A percentile compares a stretch with the other conserved stretches of the same genome.
phyloP scores from a whole-genome alignment of 1,139 yeast species.

The Hemisphaericaspora subhashii region DNA sequence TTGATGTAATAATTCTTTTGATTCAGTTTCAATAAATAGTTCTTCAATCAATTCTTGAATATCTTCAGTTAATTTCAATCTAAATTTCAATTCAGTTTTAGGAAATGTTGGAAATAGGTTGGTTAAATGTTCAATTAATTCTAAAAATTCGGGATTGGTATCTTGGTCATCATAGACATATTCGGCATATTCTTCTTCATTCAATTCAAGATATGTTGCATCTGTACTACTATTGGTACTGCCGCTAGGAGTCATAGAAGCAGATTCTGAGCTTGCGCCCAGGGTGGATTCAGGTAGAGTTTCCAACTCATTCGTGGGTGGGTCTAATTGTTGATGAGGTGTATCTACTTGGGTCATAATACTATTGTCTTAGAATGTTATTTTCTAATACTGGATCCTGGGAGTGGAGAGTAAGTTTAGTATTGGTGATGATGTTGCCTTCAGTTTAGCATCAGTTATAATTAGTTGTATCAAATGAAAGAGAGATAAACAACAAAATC shows the following conservation, averaged over 20 bases:
- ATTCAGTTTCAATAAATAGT: conserved; percentile 21
- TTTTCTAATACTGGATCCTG: too few relatives aligned
- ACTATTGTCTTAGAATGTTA: too few relatives aligned
- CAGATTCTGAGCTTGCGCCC: background rate
- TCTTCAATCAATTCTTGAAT: conserved; percentile 24
- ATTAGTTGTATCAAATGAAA: too few relatives aligned
- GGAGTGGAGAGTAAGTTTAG: too few relatives aligned
- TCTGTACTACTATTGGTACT: background rate
- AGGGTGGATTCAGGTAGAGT: too few relatives aligned
- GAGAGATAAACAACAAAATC: too few relatives aligned
- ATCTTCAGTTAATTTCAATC: conserved; percentile 21
- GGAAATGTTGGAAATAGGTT: conserved; percentile 30
- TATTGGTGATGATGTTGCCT: too few relatives aligned
- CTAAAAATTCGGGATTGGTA: conserved; percentile 12
- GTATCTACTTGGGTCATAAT: too few relatives aligned
- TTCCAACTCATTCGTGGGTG: too few relatives aligned
- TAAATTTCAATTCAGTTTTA: conserved; percentile 26
- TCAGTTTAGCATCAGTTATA: too few relatives aligned
- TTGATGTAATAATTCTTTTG: conserved; percentile 6
- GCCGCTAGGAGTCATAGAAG: background rate
- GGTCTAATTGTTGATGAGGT: too few relatives aligned
- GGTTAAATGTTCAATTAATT: conserved; percentile 22
- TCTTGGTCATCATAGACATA: conserved; percentile 13
- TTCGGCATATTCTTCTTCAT: conserved; percentile 8
- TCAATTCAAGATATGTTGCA: conserved; percentile 2